phyloP scores from a whole-genome alignment of 768 basidiomycete genomes.

The Lentinula detonsa region DNA sequence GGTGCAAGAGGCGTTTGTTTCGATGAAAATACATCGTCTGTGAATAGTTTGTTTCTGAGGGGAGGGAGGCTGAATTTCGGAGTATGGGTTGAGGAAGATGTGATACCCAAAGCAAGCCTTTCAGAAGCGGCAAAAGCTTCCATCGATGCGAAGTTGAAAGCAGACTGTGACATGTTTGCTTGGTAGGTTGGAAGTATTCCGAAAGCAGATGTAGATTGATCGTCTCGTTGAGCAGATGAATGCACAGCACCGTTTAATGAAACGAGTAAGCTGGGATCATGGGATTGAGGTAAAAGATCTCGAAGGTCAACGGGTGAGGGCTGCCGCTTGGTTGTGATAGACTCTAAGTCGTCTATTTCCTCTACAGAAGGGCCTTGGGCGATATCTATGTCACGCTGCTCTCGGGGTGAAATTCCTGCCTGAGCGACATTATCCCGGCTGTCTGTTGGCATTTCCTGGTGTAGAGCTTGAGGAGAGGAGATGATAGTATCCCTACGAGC shows the following conservation, averaged over 20 bases:
- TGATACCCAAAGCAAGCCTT: constrained; percentile 57
- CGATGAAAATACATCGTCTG: not conserved
- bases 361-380: constrained; percentile 26
- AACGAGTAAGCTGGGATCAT: constrained; percentile 45
- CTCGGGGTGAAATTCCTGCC: constrained; percentile 38
- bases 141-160: constrained; percentile 71
- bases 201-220: constrained; percentile 23
- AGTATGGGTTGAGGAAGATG: constrained; percentile 26
- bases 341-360: constrained; percentile 13
- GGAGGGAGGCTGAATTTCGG: constrained; percentile 31
- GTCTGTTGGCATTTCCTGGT: constrained; percentile 17
- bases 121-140: constrained; percentile 74
- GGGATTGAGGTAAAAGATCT: constrained; percentile 34
- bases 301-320: constrained; percentile 26
- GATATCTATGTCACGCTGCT: constrained; percentile 40
- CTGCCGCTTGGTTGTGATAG: constrained; percentile 14
- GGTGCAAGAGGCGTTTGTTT: not conserved
- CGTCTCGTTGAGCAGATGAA: constrained; percentile 24
- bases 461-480: constrained; percentile 21
- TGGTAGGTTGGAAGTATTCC: constrained; percentile 67
- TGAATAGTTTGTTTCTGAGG: constrained; percentile 10
- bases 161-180: constrained; percentile 44
- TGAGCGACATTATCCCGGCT: constrained; percentile 24
- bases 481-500: constrained; percentile 61
- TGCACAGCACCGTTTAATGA: constrained; percentile 14